Base-by-base conservation (phyloP, 257 asterid species). In the Cinchona pubescens region DNA sequence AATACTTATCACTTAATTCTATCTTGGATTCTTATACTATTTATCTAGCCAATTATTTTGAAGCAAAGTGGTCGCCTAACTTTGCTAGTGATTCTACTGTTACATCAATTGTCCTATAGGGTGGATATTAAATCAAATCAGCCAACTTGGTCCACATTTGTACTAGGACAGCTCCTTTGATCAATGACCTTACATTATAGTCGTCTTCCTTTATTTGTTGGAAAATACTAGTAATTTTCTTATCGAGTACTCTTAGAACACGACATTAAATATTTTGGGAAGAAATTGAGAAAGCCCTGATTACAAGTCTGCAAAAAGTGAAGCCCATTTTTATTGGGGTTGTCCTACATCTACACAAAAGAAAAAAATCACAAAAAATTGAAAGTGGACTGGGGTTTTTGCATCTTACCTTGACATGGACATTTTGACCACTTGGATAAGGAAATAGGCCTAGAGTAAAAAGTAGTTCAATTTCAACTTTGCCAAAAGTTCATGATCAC, bases 11-110 rank as follows among this genome's bases (percentile, higher is more conserved):
- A n/a, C n/a, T n/a, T n/a, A n/a, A n/a, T n/a, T n/a, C n/a, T n/a
- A n/a, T n/a, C n/a, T n/a, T n/a, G n/a, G n/a, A n/a, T n/a, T n/a
- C n/a, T n/a, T n/a, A n/a, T n/a, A n/a, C n/a, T n/a, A n/a, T 63
- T 71, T 64, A 56, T 75, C 7, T 59, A 77, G 80, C 90, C 91
- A 90, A 83, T 88, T 79, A 81, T 27, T 61, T 79, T 63, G 79
- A 55, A 48, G 82, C 72, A 82, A 82, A 78, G 87, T 87, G 89
- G 77, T 67, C 49, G 71, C 76, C 78, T 73, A 78, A 72, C 86
- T 72, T 80, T 74, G 68, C 65, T 49, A 63, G 69, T 80, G 85
- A 70, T 34, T n/a, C n/a, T n/a, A 15, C 32, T 55, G 71, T 51
- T 62, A 13, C 63, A 13, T n/a, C 65, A 74, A 63, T 74, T 12